Evolutionary conservation across 805 yeast species (phyloP).

Genomic region (Kazachstania taianensis): DNA sequence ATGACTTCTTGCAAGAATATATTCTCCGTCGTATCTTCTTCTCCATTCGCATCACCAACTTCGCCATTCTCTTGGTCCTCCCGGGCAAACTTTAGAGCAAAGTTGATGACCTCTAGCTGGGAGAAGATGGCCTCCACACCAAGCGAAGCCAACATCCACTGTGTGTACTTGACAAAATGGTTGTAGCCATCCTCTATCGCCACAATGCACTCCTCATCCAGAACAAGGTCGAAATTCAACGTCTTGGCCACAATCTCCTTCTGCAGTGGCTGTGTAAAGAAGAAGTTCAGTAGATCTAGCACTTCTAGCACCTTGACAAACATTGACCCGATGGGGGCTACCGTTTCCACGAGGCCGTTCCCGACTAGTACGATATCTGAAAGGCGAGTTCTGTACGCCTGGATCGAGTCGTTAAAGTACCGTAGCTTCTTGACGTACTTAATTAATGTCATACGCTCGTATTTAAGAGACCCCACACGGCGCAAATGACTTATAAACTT

Average conservation of each 20-base stretch:
- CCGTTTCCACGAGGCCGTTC: slow-evolving; percentile 5
- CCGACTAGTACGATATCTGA: neutral
- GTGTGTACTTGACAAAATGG: slow-evolving; percentile 27
- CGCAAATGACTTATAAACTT: slow-evolving; percentile 26
- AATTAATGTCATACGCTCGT: slow-evolving; percentile 27
- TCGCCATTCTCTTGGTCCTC: slow-evolving; percentile 26
- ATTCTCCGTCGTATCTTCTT: slow-evolving; percentile 21
- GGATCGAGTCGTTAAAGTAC: slow-evolving; percentile 23
- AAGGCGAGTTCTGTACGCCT: slow-evolving; percentile 5
- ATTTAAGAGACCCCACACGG: slow-evolving; percentile 23
- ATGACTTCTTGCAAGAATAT: slow-evolving; percentile 27
- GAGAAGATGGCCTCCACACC: slow-evolving; percentile 11
- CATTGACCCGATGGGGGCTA: slow-evolving; percentile 16
- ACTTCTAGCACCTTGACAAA: slow-evolving; percentile 22
- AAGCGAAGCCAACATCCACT: slow-evolving; percentile 28
- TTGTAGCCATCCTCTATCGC: slow-evolving; percentile 24
- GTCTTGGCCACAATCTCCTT: slow-evolving; percentile 29
- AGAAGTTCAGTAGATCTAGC: slow-evolving; percentile 25
- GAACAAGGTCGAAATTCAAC: slow-evolving; percentile 18
- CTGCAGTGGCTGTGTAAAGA: slow-evolving; percentile 25
- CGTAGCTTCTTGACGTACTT: slow-evolving; percentile 29
- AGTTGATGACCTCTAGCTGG: slow-evolving; percentile 24
- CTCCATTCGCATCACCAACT: neutral
- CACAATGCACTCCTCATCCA: slow-evolving; percentile 16
- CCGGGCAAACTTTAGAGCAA: slow-evolving; percentile 24